Conservation (phyloP, 306 rosid species). For the Trifolium dubium region DNA sequence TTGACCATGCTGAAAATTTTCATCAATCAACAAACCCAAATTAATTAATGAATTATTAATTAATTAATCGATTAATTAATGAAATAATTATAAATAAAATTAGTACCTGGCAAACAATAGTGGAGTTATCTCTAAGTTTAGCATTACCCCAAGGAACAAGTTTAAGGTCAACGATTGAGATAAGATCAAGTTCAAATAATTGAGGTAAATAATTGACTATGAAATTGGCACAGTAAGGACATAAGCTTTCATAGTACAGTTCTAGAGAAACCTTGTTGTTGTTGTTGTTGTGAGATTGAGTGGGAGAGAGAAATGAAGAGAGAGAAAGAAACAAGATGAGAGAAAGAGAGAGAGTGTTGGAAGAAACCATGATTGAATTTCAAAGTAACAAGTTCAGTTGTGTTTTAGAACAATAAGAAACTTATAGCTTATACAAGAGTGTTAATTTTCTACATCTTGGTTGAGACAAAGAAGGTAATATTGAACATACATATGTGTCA, state of each 20-base stretch:
- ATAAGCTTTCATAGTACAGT: conserved; percentile 80
- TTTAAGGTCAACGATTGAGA: conserved; percentile 69
- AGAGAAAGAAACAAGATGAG: conserved; percentile 37
- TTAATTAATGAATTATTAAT: neutral
- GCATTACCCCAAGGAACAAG: conserved; percentile 95
- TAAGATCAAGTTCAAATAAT: conserved; percentile 65
- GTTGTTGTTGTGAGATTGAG: conserved; percentile 44
- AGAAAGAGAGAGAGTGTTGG: conserved; percentile 12
- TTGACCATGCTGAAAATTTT: conserved; percentile 75
- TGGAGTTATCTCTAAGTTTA: conserved; percentile 54
- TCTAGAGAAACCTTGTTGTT: conserved; percentile 59
- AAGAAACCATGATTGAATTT: conserved; percentile 53
- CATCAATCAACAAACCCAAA: neutral
- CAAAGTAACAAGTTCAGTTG: neutral
- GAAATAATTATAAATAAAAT: too few relatives aligned
- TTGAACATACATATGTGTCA: neutral
- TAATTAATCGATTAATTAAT: neutral
- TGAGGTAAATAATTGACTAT: conserved; percentile 61
- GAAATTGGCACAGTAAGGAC: conserved; percentile 78
- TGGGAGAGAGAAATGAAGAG: conserved; percentile 41
- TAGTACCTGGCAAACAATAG: conserved; percentile 78
- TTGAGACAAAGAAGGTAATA: neutral
- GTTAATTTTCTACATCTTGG: too few relatives aligned
- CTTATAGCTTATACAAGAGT: neutral
- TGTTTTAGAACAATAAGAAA: neutral